These are phyloP conservation scores for Globisporangium recalcitrans DNA, from an alignment of 352 stramenopile species.

Conservation along the genomic window DNA sequence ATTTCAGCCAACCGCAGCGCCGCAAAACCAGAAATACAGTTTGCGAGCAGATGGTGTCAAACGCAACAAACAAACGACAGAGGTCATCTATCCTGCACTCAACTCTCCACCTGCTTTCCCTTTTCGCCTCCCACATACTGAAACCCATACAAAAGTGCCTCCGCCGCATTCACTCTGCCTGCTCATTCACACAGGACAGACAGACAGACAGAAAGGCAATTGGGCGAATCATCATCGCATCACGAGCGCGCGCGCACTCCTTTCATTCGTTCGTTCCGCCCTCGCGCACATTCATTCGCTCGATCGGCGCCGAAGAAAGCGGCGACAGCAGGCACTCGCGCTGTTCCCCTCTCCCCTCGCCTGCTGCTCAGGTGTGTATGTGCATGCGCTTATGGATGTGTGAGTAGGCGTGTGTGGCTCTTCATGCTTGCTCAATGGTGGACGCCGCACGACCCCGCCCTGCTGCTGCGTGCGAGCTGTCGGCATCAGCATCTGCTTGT, in stretches of 20 bases:
- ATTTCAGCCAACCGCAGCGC: neutral
- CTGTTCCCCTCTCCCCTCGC: neutral
- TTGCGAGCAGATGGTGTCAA: neutral
- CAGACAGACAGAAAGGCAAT: neutral
- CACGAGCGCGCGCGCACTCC: neutral
- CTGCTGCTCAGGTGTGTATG: neutral
- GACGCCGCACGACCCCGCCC: no score
- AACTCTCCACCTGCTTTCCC: neutral
- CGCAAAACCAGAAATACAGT: slow-evolving; percentile 6
- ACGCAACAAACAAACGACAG: neutral
- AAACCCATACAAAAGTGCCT: slow-evolving; percentile 4
- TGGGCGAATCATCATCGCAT: neutral
- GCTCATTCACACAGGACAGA: neutral
- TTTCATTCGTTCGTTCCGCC: slow-evolving; percentile 5
- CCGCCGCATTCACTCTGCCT: neutral
- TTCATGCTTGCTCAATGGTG: neutral
- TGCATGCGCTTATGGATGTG: neutral
- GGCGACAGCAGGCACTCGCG: neutral
- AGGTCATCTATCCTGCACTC: neutral
- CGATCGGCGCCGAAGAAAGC: slow-evolving; percentile 7
- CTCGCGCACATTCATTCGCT: neutral
- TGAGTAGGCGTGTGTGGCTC: neutral
- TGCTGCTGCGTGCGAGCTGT: neutral
- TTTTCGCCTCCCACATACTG: neutral
- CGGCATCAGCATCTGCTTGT: neutral